Percentiles rank a stretch among this genome's conserved stretches.
These are phyloP conservation scores for Aspergillus sp. DNA, from an alignment of 2,329 filamentous ascomycete genomes.

Conservation along the genomic window DNA sequence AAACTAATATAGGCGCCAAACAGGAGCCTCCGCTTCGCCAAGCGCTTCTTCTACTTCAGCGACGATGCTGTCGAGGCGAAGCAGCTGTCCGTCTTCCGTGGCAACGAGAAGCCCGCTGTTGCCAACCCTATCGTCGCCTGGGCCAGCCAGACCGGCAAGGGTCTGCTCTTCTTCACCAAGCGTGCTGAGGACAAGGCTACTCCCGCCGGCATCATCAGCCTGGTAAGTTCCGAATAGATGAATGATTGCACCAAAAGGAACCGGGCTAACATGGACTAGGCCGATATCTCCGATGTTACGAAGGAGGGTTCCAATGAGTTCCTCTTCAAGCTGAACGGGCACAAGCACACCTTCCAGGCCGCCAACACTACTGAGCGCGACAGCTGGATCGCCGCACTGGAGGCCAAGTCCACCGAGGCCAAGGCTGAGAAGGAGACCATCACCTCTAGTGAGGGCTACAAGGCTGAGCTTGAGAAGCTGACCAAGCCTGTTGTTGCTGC, in stretches of 20 bases:
- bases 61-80: constrained; percentile 71
- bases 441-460: constrained; percentile 81
- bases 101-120: constrained; percentile 80
- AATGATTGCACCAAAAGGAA: not conserved
- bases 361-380: constrained; percentile 73
- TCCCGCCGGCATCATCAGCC: constrained; percentile 78
- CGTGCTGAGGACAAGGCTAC: constrained; percentile 76
- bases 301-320: constrained; percentile 80
- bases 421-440: constrained; percentile 75
- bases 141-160: constrained; percentile 92
- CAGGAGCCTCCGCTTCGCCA: constrained; percentile 85
- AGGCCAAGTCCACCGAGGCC: constrained; percentile 79
- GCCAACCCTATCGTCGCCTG: constrained; percentile 81
- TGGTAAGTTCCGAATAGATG: constrained; percentile 61
- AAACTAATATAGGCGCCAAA: not conserved
- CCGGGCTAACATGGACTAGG: constrained; percentile 41
- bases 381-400: constrained; percentile 84
- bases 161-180: constrained; percentile 89
- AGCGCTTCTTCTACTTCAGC: constrained; percentile 90
- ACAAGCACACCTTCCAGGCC: constrained; percentile 95
- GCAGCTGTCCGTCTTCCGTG: constrained; percentile 73
- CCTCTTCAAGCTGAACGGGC: constrained; percentile 76
- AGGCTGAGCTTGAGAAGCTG: constrained; percentile 74
- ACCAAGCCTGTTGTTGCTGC: constrained; percentile 31
- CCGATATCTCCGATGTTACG: constrained; percentile 69